Conservation (phyloP, 352 stramenopile species). For the Phytophthora crassamura region DNA sequence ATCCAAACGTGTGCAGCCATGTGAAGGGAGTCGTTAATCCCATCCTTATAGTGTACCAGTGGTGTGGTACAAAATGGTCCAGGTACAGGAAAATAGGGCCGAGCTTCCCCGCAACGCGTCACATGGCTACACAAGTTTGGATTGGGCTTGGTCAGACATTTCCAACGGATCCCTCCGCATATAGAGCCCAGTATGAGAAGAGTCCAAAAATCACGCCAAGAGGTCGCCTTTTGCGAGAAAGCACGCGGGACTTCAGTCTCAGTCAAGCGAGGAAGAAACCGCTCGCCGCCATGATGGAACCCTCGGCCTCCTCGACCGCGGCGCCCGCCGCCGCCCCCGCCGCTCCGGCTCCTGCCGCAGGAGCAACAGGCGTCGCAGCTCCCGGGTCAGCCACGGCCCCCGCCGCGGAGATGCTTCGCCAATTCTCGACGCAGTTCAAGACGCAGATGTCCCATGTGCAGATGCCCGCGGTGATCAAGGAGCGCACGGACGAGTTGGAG, state of each 20-base stretch:
- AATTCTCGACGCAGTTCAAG: constrained; percentile 42
- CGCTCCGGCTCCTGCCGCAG: constrained; percentile 2
- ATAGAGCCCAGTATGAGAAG: constrained; percentile 16
- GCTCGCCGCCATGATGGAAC: constrained; percentile 37
- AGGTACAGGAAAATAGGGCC: constrained; percentile 1
- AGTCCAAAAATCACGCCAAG: constrained; percentile 3
- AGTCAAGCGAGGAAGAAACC: constrained; percentile 29
- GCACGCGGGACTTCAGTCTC: not conserved
- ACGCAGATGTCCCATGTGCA: constrained; percentile 59
- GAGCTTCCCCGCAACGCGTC: constrained; percentile 19
- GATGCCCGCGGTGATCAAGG: constrained; percentile 70
- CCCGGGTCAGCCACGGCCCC: not conserved
- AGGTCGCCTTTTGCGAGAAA: constrained; percentile 1
- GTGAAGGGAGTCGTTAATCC: too few species aligned
- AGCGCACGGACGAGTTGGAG: constrained; percentile 74
- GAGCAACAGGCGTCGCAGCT: not conserved
- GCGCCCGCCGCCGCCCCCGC: constrained; percentile 1
- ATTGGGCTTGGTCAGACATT: constrained; percentile 15
- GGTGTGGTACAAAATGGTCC: too few species aligned
- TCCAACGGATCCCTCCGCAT: constrained; percentile 34
- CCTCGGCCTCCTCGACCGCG: constrained; percentile 32
- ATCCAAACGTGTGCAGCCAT: not conserved
- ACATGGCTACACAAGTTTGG: too few species aligned
- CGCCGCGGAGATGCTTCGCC: constrained; percentile 28
- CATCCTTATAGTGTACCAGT: too few species aligned